Percentiles rank a stretch among this genome's conserved stretches.
Evolutionary conservation across 352 stramenopile species (phyloP).

Genomic region (Pelagophyceae sp.): DNA sequence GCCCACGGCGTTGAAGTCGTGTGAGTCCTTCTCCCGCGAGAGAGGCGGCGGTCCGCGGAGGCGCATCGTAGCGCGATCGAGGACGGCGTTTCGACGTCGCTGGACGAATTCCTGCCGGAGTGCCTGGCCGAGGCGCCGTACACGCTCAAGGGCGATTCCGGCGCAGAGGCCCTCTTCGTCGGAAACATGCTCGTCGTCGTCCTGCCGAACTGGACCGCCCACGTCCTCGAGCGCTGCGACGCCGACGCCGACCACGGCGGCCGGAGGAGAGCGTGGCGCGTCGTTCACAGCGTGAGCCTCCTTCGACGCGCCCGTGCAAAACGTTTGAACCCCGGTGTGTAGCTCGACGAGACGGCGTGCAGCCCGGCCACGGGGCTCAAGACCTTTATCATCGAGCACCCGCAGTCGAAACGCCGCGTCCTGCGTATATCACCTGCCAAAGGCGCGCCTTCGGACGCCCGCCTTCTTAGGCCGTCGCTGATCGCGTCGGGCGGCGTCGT

Average conservation of each 20-base stretch:
- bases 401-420: not conserved
- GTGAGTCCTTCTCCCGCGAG: not conserved
- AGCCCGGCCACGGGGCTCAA: no score
- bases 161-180: not conserved
- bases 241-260: not conserved
- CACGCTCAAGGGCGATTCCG: no score
- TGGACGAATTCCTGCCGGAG: no score
- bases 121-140: no score
- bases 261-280: not conserved
- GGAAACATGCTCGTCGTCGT: not conserved
- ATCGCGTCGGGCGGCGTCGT: not conserved
- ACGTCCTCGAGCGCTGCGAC: not conserved
- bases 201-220: not conserved
- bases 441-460: no score
- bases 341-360: not conserved
- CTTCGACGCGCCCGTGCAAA: no score
- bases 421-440: no score
- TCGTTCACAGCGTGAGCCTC: not conserved
- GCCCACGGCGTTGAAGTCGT: not conserved
- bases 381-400: not conserved
- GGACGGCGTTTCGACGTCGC: no score
- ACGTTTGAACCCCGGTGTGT: no score
- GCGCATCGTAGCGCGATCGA: not conserved
- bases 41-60: not conserved
- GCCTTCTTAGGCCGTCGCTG: not conserved